Conservation (phyloP, 768 basidiomycete genomes). For the Tylopilus plumbeoviolaceoides region DNA sequence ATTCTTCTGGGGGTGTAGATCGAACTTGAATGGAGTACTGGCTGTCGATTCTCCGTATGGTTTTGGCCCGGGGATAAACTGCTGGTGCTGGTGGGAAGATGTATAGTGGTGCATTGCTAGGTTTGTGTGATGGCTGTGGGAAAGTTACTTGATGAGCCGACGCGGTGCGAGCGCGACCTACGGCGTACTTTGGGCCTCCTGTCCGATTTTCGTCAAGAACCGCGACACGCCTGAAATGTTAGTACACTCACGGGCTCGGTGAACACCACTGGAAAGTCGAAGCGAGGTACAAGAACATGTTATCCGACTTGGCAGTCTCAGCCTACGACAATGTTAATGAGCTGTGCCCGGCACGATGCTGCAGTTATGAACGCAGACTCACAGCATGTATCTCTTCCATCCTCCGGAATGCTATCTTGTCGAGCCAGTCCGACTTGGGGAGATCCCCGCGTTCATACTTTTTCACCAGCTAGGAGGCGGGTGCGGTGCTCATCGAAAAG, state of each 20-base stretch:
- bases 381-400: conserved; percentile 95
- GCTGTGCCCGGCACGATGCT: not conserved
- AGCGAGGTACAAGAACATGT: conserved; percentile 93
- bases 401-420: too few relatives aligned
- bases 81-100: not conserved
- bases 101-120: not conserved
- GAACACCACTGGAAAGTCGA: conserved; percentile 96
- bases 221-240: not conserved
- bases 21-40: conserved; percentile 21
- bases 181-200: conserved; percentile 41
- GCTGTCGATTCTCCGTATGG: not conserved
- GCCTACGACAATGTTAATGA: conserved; percentile 53
- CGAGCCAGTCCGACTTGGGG: too few relatives aligned
- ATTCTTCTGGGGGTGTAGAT: conserved; percentile 9
- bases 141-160: too few relatives aligned
- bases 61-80: not conserved
- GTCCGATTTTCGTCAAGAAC: not conserved
- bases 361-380: conserved; percentile 22
- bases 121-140: not conserved
- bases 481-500: too few relatives aligned
- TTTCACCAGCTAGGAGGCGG: too few relatives aligned
- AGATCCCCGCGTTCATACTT: too few relatives aligned
- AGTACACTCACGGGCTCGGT: conserved; percentile 69
- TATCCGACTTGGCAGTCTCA: conserved; percentile 87
- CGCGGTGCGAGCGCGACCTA: too few relatives aligned